Conservation (phyloP, 1,284 basidiomycete species). For the Rhodotorula glutinis region DNA sequence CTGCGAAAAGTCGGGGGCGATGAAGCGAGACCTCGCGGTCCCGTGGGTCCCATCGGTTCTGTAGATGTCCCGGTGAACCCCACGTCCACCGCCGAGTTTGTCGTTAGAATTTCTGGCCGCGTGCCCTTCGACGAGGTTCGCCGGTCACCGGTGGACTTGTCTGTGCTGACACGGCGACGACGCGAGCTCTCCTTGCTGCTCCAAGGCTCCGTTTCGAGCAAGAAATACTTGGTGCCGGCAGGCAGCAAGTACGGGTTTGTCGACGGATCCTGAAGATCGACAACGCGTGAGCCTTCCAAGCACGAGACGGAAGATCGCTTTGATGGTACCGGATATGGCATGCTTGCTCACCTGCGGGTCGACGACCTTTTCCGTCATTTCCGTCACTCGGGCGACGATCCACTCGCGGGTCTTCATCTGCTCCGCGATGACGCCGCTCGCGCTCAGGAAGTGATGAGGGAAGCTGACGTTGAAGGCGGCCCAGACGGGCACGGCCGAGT, state of each 20-base stretch:
- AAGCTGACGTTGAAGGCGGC: slow-evolving; percentile 90
- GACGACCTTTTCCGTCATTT: slow-evolving; percentile 48
- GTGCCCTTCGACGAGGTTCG: slow-evolving; percentile 7
- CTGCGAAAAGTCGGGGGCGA: slow-evolving; percentile 8
- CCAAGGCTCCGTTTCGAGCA: slow-evolving; percentile 40
- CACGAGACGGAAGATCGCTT: no score
- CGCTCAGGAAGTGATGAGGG: slow-evolving; percentile 93
- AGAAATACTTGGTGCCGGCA: slow-evolving; percentile 35
- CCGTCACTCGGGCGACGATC: slow-evolving; percentile 50
- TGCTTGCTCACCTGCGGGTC: slow-evolving; percentile 32
- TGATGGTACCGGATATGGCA: no score
- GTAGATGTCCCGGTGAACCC: no score
- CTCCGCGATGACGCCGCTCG: slow-evolving; percentile 75
- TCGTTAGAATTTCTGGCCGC: neutral
- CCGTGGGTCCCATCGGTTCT: neutral
- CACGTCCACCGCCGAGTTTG: neutral
- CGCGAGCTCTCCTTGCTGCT: slow-evolving; percentile 35
- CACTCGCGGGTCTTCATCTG: slow-evolving; percentile 53
- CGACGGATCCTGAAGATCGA: slow-evolving; percentile 21
- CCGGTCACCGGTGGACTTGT: slow-evolving; percentile 6
- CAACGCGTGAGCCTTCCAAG: neutral
- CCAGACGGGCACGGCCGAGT: slow-evolving; percentile 87
- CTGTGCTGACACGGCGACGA: slow-evolving; percentile 17
- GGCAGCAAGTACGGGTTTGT: slow-evolving; percentile 37
- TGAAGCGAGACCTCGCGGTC: neutral